Percentiles rank a stretch among this genome's conserved stretches.
Conservation (phyloP, 208 protist genomes). For the Willaertia magna region DNA sequence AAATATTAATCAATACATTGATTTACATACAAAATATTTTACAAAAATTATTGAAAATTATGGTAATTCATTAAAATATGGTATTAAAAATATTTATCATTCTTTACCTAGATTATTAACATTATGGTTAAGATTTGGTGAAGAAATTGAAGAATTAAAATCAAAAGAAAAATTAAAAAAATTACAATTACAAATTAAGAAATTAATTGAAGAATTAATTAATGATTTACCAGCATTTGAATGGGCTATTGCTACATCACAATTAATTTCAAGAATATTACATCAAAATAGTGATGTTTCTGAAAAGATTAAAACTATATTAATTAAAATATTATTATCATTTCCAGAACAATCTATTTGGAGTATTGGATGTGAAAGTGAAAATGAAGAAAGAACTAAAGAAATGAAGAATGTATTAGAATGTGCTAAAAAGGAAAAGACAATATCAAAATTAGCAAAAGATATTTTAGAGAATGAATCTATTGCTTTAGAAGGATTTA, state of each 20-base stretch:
- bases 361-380: constrained; percentile 50
- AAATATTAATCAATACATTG: background rate
- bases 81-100: constrained; percentile 61
- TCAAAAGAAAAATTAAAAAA: background rate
- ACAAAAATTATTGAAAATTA: constrained; percentile 56
- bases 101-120: constrained; percentile 85
- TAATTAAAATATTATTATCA: constrained; percentile 44
- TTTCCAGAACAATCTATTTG: constrained; percentile 68
- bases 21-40: constrained; percentile 35
- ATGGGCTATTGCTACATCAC: constrained; percentile 56
- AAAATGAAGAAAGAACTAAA: constrained; percentile 31
- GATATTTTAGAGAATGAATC: constrained; percentile 33
- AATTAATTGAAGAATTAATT: background rate
- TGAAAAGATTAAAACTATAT: constrained; percentile 41
- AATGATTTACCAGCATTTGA: constrained; percentile 36
- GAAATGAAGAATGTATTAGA: background rate
- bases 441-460: constrained; percentile 40
- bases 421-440: background rate
- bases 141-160: background rate
- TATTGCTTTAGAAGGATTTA: constrained; percentile 31
- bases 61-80: constrained; percentile 56
- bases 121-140: constrained; percentile 68
- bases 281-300: constrained; percentile 46
- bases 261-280: constrained; percentile 70
- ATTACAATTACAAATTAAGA: background rate